Base-by-base conservation (phyloP, 768 basidiomycete genomes). In the Zangia roseola region DNA sequence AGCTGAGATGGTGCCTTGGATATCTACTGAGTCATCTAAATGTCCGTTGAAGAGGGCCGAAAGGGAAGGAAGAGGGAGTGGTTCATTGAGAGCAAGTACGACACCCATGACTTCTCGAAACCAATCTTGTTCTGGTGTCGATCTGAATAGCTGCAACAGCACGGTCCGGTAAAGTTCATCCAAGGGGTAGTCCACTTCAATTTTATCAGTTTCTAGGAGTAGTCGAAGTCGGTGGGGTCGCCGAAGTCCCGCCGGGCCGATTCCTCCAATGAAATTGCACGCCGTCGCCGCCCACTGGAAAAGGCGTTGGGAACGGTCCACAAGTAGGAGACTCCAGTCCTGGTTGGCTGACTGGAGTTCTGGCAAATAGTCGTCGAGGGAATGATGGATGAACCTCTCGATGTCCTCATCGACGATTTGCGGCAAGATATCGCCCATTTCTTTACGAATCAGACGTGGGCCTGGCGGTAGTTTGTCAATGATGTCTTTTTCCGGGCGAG, bases 221-320 rank as follows among this genome's bases (percentile, higher is more conserved):
- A 43, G n/a, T 23, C 21, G 4, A 19, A 50, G 20, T 10, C 28
- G 49, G 6, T 43, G 25, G 12, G 30, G 16, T 12, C 23, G 26
- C 17, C 14, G 9, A 3, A 36, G 40, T 10, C 45, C 33, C 3
- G 13, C 16, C 12, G 52, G 14, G 20, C 28, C 30, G 28, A 21
- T 30, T 5, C 52, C 46, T 33, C 42, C 34, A 33, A 61, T 54
- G 19, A 45, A 51, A 2, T 44, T 20, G 44, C 61, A 60, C 1
- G 56, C 62, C 4, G 56, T 58, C n/a, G 39, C 46, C 13, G 61
- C 59, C 62, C 62, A 64, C 39, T 62, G 58, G 31, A 64, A 64
- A 10, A 59, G 50, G 2, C 47, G 62, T 17, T 62, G 49, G 3
- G 61, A 57, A 10, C 26, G 52, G 9, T 52, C n/a, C 4, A 53